Base-by-base conservation (phyloP, 2,329 filamentous ascomycete species). In the Fusarium cicatricum region DNA sequence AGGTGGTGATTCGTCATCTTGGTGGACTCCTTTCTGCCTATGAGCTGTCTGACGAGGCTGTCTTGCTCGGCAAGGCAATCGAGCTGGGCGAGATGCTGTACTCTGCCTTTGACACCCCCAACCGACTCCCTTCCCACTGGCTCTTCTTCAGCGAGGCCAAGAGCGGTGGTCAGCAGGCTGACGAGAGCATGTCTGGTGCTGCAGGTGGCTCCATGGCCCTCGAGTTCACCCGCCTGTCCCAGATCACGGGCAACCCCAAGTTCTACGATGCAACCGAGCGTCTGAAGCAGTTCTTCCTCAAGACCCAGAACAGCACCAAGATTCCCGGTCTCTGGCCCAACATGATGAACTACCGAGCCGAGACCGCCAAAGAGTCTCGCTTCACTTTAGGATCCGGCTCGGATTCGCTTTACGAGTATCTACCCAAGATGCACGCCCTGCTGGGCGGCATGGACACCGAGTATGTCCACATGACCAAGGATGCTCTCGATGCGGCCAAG, bases 231-330 rank as follows among this genome's bases (percentile, higher is more conserved):
- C 80, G 90, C 6, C 78, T 94, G 39, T 86, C 87, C 16, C 90
- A 93, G 73, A 77, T 93, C 53, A 91, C 90, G 0, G 85, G 85
- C 44, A 80, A 92, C 55, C 75, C 83, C 49, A 91, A 89, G 70
- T 93, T 90, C 74, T 92, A 89, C 72, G 89, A 91, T 73, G 89
- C 88, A 5, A 83, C 91, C 47, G 87, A 89, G 58, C 82, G 88
- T n/a, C 83, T 94, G 56, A 92, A 90, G 60, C 80, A 87, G 65
- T 83, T 86, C 55, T 82, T 93, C 42, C 81, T 86, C 60, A 76
- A 80, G 33, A 82, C 83, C 61, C 90, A 93, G 74, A 83, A 86
- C 62, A 74, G 80, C 10, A 92, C 89, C 2, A 81, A 78, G 37
- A 75, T 92, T 9, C 90, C 90, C 3, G 90, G 90, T 3, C 77